Conservation (phyloP, 2,329 filamentous ascomycete genomes). For the Lomentospora prolificans region DNA sequence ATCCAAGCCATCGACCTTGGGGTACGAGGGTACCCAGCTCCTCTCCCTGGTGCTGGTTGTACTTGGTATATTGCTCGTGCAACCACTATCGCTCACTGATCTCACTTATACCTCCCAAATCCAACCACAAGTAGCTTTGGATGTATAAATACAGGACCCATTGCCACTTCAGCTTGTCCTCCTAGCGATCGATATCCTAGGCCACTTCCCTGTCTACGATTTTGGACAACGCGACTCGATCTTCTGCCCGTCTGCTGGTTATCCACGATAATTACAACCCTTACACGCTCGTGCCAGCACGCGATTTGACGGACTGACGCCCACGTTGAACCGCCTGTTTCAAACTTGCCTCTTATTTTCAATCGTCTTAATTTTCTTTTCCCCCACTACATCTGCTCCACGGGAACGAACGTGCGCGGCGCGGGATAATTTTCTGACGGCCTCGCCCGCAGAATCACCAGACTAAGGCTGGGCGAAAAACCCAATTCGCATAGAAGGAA, state of each 20-base stretch:
- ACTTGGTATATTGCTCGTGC: background rate
- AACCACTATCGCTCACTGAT: background rate
- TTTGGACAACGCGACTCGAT: background rate
- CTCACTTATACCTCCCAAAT: constrained; percentile 5
- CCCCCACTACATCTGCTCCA: too few species aligned
- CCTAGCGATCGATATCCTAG: background rate
- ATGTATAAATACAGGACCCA: constrained; percentile 7
- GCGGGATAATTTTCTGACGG: too few species aligned
- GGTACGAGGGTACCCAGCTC: background rate
- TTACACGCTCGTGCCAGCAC: background rate
- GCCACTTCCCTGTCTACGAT: background rate
- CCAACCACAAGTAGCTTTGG: background rate
- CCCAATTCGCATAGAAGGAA: too few species aligned
- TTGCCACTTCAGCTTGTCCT: background rate
- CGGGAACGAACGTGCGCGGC: too few species aligned
- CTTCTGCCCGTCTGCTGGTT: background rate
- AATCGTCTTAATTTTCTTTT: too few species aligned
- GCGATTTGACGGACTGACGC: background rate
- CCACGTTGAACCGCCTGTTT: background rate
- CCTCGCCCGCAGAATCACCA: too few species aligned
- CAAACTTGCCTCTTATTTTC: too few species aligned
- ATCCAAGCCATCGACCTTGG: background rate
- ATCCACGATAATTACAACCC: background rate
- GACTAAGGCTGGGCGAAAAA: too few species aligned
- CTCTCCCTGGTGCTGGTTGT: background rate